Evolutionary conservation across 352 stramenopile genomes (phyloP).

Genomic region (Pythium folliculosum): DNA sequence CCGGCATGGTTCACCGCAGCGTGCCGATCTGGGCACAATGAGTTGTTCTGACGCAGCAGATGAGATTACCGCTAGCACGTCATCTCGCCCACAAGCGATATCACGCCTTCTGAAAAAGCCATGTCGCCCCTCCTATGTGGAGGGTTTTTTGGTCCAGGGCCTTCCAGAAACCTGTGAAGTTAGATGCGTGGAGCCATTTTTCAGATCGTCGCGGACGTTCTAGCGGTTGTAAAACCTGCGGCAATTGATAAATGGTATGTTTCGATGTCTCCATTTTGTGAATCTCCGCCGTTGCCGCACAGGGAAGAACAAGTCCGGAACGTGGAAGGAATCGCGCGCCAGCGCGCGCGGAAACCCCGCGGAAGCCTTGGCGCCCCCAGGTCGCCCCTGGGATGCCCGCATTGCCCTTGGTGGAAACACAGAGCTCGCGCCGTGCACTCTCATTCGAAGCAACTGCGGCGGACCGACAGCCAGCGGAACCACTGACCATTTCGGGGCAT

Average conservation of each 20-base stretch:
- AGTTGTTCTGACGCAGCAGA: neutral
- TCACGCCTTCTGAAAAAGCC: too few species aligned
- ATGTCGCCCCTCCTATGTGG: neutral
- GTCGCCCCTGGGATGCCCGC: neutral
- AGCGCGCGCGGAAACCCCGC: slow-evolving; percentile 8
- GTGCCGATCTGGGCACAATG: slow-evolving; percentile 1
- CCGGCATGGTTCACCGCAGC: neutral
- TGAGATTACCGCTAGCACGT: neutral
- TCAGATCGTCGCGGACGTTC: too few species aligned
- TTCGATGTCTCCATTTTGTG: neutral
- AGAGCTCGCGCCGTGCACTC: neutral
- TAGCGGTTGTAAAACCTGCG: too few species aligned
- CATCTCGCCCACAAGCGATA: slow-evolving; percentile 8
- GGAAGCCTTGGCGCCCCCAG: slow-evolving; percentile 1
- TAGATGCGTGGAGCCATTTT: neutral
- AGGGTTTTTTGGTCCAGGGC: neutral
- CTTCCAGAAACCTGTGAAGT: neutral
- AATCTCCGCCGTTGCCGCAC: neutral
- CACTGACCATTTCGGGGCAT: slow-evolving; percentile 24
- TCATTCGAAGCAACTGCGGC: neutral
- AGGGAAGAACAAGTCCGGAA: slow-evolving; percentile 13
- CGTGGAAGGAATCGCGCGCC: slow-evolving; percentile 26
- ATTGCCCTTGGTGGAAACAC: neutral
- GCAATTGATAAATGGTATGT: too few species aligned
- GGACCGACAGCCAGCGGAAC: neutral